Base-by-base conservation (phyloP, 768 basidiomycete species). In the Polyporus arcularius region DNA sequence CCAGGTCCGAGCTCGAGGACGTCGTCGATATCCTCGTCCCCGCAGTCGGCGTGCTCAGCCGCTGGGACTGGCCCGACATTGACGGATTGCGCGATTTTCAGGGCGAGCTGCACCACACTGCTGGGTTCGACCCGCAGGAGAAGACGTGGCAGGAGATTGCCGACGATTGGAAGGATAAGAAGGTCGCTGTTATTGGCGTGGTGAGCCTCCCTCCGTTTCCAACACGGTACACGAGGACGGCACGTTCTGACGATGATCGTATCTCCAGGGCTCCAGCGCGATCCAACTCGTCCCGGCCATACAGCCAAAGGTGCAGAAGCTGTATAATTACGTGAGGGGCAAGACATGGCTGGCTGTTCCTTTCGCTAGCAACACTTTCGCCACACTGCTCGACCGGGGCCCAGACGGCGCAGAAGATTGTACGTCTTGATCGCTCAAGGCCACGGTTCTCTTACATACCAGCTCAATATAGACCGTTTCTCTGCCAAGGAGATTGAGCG, bases 31-130 rank as follows among this genome's bases (percentile, higher is more conserved):
- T 88, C 0, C 75, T 89, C 41, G 77, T 89, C 51, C 80, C 80
- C 15, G 81, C 79, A n/a, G 70, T 81, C 18, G 86, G 86, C 4
- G 63, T 63, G 12, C 69, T 87, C 48, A 85, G 82, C 52, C 71
- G 82, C 6, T 88, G 86, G 86, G 75, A 79, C 32, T 89, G 87
- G 88, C 89, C 88, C 2, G 80, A 85, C 48, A 87, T 89, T 45
- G 70, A 75, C 8, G 87, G 86, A 4, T 68, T 88, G 32, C 71
- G 82, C 14, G 74, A 70, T 8, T 90, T 85, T 72, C 73, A 79
- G 61, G 89, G 88, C 5, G 76, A 73, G 50, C 70, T 87, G 14
- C 72, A 86, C 0, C 89, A 91, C 64, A 85, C 83, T n/a, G 88
- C 87, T 0, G 68, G 80, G 2, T 88, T 87, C 84, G 79, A 83